Evolutionary conservation across 140 eudicot genomes (phyloP).

Genomic region (Eryngium alpinum): DNA sequence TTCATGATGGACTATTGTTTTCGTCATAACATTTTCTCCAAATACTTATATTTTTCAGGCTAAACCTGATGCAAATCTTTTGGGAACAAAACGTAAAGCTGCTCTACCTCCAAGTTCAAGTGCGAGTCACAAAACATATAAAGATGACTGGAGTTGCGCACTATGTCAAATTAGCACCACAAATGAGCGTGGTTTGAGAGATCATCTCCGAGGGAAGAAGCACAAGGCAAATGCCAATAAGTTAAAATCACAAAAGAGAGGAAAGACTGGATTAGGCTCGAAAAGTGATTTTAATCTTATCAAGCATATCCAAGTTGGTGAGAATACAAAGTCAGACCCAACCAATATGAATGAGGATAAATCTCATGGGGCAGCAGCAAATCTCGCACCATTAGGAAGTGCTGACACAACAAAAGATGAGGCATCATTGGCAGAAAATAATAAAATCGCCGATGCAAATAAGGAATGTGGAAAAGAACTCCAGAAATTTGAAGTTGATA

Average conservation of each 20-base stretch:
- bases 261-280: constrained; percentile 40
- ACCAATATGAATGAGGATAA: background rate
- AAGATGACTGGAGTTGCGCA: too few relatives aligned
- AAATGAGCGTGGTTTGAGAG: constrained; percentile 40
- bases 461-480: background rate
- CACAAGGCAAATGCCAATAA: constrained; percentile 54
- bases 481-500: background rate
- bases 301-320: constrained; percentile 11
- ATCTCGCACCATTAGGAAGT: background rate
- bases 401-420: background rate
- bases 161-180: constrained; percentile 33
- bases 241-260: constrained; percentile 31
- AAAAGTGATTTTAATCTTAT: constrained; percentile 23
- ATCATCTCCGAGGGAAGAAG: constrained; percentile 29
- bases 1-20: too few relatives aligned
- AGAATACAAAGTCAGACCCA: background rate
- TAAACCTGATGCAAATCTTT: too few relatives aligned
- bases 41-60: too few relatives aligned
- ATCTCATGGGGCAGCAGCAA: background rate
- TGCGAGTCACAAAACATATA: too few relatives aligned
- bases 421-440: background rate
- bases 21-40: too few relatives aligned
- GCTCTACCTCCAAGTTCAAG: too few relatives aligned
- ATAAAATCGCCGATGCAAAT: background rate
- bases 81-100: too few relatives aligned